Percentiles rank a stretch among this genome's conserved stretches.
phyloP scores from a whole-genome alignment of 2,329 filamentous ascomycete genomes.

The Aspergillus novofumigatus region DNA sequence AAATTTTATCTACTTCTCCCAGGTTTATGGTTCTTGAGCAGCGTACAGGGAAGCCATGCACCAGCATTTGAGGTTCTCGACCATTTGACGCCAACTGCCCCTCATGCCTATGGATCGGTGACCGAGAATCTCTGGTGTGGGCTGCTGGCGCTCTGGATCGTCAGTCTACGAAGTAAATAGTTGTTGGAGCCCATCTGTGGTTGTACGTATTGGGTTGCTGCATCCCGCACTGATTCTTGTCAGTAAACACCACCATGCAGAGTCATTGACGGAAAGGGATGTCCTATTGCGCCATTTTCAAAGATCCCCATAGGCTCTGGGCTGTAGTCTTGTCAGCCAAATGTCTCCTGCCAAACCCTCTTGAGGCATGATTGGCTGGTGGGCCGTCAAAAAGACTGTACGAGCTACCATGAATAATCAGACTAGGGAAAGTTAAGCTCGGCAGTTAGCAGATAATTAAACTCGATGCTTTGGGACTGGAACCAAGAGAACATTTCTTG shows the following conservation, averaged over 20 bases:
- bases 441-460: no score
- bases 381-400: not conserved
- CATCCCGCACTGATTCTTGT: not conserved
- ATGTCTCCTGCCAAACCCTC: not conserved
- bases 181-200: not conserved
- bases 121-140: not conserved
- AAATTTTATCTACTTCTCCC: not conserved
- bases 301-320: slow-evolving; percentile 25
- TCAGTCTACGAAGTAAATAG: not conserved
- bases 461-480: not conserved
- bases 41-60: slow-evolving; percentile 15
- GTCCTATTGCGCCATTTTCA: slow-evolving; percentile 31
- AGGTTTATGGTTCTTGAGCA: slow-evolving; percentile 1
- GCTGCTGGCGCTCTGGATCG: not conserved
- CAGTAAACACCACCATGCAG: not conserved
- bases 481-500: not conserved
- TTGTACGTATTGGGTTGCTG: slow-evolving; percentile 1
- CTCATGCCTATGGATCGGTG: not conserved
- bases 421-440: not conserved
- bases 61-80: slow-evolving; percentile 5
- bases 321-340: slow-evolving; percentile 20
- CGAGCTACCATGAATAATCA: not conserved
- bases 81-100: not conserved
- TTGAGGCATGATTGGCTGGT: not conserved
- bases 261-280: slow-evolving; percentile 8